These are phyloP conservation scores for Hapsidospora chrysogenum DNA, from an alignment of 495 filamentous ascomycete species.

Conservation along the genomic window DNA sequence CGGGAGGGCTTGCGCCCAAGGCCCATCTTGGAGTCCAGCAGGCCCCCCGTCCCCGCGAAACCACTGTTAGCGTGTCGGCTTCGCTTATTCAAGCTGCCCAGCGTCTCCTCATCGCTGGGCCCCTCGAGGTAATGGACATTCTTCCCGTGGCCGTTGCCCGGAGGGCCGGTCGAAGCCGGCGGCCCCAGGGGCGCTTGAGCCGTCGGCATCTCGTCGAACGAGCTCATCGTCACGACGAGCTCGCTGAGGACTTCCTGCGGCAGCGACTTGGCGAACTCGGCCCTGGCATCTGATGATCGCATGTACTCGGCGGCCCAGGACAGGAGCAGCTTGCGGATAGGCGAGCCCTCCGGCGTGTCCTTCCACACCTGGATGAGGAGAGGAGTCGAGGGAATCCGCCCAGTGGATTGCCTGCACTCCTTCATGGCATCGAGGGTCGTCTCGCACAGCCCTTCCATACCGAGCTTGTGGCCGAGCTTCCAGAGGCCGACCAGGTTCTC, in stretches of 20 bases:
- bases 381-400: constrained; percentile 31
- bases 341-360: constrained; percentile 35
- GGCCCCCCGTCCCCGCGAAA: constrained; percentile 7
- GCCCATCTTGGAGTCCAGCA: background rate
- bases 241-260: constrained; percentile 37
- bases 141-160: constrained; percentile 10
- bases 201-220: constrained; percentile 12
- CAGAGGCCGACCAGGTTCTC: constrained; percentile 32
- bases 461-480: constrained; percentile 32
- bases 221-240: constrained; percentile 38
- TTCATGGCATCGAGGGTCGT: constrained; percentile 33
- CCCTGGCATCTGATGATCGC: constrained; percentile 27
- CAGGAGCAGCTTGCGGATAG: constrained; percentile 33
- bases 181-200: constrained; percentile 4
- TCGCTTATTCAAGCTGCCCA: constrained; percentile 13
- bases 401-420: constrained; percentile 27
- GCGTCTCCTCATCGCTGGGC: constrained; percentile 12
- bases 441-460: constrained; percentile 34
- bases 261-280: constrained; percentile 33
- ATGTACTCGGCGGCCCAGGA: constrained; percentile 41
- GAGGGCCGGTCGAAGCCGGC: constrained; percentile 4
- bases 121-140: constrained; percentile 20
- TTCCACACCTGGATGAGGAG: constrained; percentile 37
- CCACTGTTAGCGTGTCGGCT: constrained; percentile 17
- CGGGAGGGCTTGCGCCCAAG: background rate